These are phyloP conservation scores for Penicillium atrosanguineum DNA, from an alignment of 495 filamentous ascomycete species.

Conservation along the genomic window DNA sequence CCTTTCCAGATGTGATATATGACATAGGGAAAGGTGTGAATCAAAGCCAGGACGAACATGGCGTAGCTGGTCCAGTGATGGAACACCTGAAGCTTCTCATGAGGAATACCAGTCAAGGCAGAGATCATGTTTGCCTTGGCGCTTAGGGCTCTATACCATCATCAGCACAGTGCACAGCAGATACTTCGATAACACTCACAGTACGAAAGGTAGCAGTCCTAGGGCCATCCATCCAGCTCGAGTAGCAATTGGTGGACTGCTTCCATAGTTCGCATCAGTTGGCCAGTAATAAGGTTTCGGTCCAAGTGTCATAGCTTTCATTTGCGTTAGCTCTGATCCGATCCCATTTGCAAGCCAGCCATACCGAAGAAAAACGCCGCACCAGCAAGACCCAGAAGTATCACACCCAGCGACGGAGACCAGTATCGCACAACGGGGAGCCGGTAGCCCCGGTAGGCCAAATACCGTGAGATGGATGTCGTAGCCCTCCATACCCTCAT, in stretches of 20 bases:
- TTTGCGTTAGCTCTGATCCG: not conserved
- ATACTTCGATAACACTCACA: slow-evolving; percentile 31
- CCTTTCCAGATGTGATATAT: slow-evolving; percentile 42
- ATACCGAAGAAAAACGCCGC: slow-evolving; percentile 31
- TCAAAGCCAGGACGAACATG: slow-evolving; percentile 44
- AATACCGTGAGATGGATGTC: slow-evolving; percentile 22
- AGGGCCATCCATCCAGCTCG: slow-evolving; percentile 53
- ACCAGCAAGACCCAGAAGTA: slow-evolving; percentile 22
- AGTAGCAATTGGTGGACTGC: slow-evolving; percentile 50
- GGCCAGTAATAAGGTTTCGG: slow-evolving; percentile 60
- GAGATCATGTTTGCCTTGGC: slow-evolving; percentile 45
- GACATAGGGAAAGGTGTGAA: slow-evolving; percentile 55
- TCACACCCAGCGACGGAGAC: slow-evolving; percentile 22
- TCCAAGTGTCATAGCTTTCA: slow-evolving; percentile 48
- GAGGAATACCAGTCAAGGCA: slow-evolving; percentile 47
- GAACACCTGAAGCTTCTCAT: slow-evolving; percentile 50
- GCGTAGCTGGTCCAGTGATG: slow-evolving; percentile 45
- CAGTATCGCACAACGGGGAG: slow-evolving; percentile 18
- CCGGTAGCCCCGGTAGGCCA: slow-evolving; percentile 26
- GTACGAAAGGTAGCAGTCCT: slow-evolving; percentile 50
- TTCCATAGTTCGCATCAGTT: slow-evolving; percentile 45
- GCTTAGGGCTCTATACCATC: slow-evolving; percentile 24
- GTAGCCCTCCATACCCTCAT: slow-evolving; percentile 21
- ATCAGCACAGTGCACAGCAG: not conserved
- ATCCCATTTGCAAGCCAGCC: slow-evolving; percentile 21